phyloP scores from a whole-genome alignment of 306 rosid species.

The Astragalus glycyphyllos region DNA sequence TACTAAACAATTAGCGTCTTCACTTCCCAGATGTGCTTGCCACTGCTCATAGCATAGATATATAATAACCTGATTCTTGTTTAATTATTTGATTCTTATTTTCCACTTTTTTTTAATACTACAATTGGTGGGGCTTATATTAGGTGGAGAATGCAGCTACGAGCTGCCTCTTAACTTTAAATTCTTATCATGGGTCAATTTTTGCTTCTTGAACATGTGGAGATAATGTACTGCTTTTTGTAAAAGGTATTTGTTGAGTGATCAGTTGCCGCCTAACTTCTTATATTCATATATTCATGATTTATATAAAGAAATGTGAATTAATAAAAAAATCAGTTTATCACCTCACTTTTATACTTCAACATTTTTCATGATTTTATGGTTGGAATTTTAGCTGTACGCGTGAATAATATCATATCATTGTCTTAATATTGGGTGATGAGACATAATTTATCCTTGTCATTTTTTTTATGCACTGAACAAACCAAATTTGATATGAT shows the following conservation, averaged over 20 bases:
- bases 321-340: neutral
- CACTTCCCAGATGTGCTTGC: conserved; percentile 30
- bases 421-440: conserved; percentile 2
- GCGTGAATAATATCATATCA: neutral
- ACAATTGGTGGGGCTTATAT: conserved; percentile 8
- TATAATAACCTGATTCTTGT: too few relatives aligned
- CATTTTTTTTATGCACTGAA: conserved; percentile 25
- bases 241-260: conserved; percentile 4
- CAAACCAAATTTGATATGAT: conserved; percentile 34
- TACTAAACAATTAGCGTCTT: neutral
- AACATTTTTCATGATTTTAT: conserved; percentile 33
- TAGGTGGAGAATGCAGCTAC: conserved; percentile 8
- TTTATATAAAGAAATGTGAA: too few relatives aligned
- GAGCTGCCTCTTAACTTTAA: neutral
- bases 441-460: conserved; percentile 24
- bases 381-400: conserved; percentile 1
- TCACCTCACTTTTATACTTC: neutral
- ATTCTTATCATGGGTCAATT: conserved; percentile 1
- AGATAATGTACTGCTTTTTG: conserved; percentile 35
- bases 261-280: conserved; percentile 25
- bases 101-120: neutral
- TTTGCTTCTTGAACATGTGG: conserved; percentile 34
- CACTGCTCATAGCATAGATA: conserved; percentile 7
- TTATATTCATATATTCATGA: too few relatives aligned
- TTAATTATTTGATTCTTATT: neutral